phyloP scores from a whole-genome alignment of 768 basidiomycete genomes.

The Tylopilus sp. region DNA sequence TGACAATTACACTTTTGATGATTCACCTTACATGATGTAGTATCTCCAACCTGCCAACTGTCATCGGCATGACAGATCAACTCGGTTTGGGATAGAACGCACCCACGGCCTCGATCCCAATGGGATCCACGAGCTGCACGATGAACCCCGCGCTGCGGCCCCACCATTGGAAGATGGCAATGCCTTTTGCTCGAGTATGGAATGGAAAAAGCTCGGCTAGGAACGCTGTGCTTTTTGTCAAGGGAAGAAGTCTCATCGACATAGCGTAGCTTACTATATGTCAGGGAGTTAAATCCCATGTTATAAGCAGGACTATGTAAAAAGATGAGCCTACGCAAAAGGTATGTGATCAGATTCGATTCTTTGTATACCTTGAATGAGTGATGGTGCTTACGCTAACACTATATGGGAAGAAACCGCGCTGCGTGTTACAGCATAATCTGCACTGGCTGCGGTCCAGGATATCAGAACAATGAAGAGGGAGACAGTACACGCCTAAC shows the following conservation, averaged over 20 bases:
- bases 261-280: slow-evolving; percentile 1
- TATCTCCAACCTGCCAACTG: slow-evolving; percentile 14
- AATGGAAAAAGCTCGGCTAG: slow-evolving; percentile 64
- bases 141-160: slow-evolving; percentile 33
- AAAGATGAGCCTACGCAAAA: slow-evolving; percentile 16
- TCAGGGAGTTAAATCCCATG: slow-evolving; percentile 6
- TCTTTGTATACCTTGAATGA: no score
- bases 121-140: slow-evolving; percentile 16
- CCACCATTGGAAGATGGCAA: slow-evolving; percentile 59
- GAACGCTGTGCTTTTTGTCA: background rate
- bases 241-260: no score
- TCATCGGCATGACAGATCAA: no score
- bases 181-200: slow-evolving; percentile 57
- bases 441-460: slow-evolving; percentile 19
- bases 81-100: background rate
- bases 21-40: slow-evolving; percentile 9
- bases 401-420: slow-evolving; percentile 3
- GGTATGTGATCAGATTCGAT: no score
- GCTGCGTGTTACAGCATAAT: slow-evolving; percentile 15
- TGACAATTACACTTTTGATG: rapidly evolving
- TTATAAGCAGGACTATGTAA: slow-evolving; percentile 16
- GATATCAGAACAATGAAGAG: slow-evolving; percentile 11
- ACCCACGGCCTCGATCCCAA: slow-evolving; percentile 13
- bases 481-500: slow-evolving; percentile 14
- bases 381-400: slow-evolving; percentile 4